Base-by-base conservation (phyloP, 148 eudicot species). In the Persicaria tinctoria region DNA sequence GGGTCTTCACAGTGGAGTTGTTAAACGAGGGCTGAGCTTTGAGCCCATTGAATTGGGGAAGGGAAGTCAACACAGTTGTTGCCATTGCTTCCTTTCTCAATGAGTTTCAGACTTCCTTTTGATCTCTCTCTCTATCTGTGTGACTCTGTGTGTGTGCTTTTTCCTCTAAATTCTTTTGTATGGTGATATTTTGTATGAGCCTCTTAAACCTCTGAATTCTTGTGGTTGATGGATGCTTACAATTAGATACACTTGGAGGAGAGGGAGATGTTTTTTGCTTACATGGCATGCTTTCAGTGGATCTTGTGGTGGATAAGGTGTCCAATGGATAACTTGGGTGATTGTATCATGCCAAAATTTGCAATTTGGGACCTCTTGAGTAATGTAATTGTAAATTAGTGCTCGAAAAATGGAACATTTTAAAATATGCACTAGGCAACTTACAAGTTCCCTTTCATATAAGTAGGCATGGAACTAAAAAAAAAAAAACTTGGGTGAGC, bases 11-110 rank as follows among this genome's bases (percentile, higher is more conserved):
- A 18, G 88, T 77, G 66, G 89, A 85, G 51, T 79, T 59, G 51
- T 79, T 59, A 47, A 86, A 76, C 17, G 80, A 77, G n/a, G 78
- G 14, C n/a, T 76, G 82, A 74, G 90, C 79, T 82, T 73, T 90
- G 53, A 95, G 91, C 27, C 97, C 98, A 83, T 75, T 85, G 89
- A 88, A 83, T 2, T 74, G 79, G 27, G 89, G 84, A 72, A 87
- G 82, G 73, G 80, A 83, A n/a, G 77, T 68, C 81, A 85, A 77
- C 59, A 85, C 68, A 72, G 74, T 48, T 51, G 87, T 63, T 76
- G 82, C 80, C 78, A 77, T 82, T 76, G 75, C 45, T 38, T 49
- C 10, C 55, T 5, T 74, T 51, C 41, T 13, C 51, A 18, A 18
- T 51, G 60, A 44, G 7, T 50, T 55, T 55, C 38, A 20, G 16